phyloP scores from a whole-genome alignment of 2,329 filamentous ascomycete genomes.

The Venturia aucupariae region DNA sequence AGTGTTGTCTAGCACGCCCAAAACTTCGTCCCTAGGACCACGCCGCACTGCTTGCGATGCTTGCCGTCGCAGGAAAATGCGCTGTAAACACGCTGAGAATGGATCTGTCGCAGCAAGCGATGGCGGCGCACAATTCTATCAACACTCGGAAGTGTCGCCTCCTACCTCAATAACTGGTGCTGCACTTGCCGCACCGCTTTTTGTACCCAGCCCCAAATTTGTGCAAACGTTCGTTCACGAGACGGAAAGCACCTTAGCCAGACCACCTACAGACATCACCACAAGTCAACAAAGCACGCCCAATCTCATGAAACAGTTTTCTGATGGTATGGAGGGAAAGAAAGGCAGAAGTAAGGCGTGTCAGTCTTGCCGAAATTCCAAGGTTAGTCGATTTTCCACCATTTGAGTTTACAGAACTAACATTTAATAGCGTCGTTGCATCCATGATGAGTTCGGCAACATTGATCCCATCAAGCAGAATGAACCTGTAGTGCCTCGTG shows the following conservation, averaged over 20 bases:
- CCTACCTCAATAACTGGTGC: neutral
- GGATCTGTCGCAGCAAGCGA: neutral
- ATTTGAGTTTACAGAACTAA: neutral
- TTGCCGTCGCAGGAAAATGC: constrained; percentile 52
- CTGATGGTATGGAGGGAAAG: constrained; percentile 38
- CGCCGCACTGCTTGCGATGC: constrained; percentile 54
- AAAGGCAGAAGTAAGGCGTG: constrained; percentile 56
- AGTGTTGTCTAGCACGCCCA: constrained; percentile 36
- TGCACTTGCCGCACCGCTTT: neutral
- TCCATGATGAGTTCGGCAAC: constrained; percentile 56
- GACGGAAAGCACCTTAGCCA: constrained; percentile 20
- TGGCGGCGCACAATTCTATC: neutral
- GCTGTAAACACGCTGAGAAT: constrained; percentile 50
- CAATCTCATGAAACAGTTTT: constrained; percentile 17
- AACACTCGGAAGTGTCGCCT: neutral
- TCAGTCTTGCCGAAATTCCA: constrained; percentile 58
- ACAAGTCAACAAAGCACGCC: constrained; percentile 6
- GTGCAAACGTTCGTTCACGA: constrained; percentile 17
- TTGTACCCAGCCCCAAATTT: neutral
- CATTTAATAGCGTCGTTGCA: constrained; percentile 46
- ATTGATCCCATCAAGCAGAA: constrained; percentile 56
- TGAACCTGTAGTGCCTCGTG: constrained; percentile 51
- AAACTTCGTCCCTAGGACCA: constrained; percentile 50
- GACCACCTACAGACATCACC: constrained; percentile 17
- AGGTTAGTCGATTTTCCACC: constrained; percentile 37